Percentiles rank a stretch among this genome's conserved stretches.
These are phyloP conservation scores for Massarina eburnea DNA, from an alignment of 2,329 filamentous ascomycete genomes.

Conservation along the genomic window DNA sequence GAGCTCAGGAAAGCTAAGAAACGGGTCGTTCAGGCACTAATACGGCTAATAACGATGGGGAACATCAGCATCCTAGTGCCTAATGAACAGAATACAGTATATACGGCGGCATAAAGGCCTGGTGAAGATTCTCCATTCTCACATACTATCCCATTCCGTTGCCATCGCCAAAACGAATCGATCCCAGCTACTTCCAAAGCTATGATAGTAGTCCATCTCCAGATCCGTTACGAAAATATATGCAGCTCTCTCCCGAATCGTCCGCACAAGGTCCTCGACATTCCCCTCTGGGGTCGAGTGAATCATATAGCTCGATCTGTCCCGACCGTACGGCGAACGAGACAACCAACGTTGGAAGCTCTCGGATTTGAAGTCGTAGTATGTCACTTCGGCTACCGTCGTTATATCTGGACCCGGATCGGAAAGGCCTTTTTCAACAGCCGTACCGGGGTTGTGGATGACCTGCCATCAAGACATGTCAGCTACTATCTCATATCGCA, in stretches of 20 bases:
- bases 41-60: too few species aligned
- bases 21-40: too few species aligned
- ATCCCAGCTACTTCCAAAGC: slow-evolving; percentile 24
- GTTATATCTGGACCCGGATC: slow-evolving; percentile 28
- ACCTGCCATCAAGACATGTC: slow-evolving; percentile 13
- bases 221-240: slow-evolving; percentile 34
- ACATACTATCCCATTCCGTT: not conserved
- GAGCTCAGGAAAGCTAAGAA: too few species aligned
- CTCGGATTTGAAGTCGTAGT: slow-evolving; percentile 15
- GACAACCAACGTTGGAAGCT: slow-evolving; percentile 30
- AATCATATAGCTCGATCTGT: slow-evolving; percentile 27
- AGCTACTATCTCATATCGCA: not conserved
- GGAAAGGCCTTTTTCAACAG: slow-evolving; percentile 21
- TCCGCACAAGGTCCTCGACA: slow-evolving; percentile 12
- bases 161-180: slow-evolving; percentile 22
- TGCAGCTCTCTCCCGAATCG: slow-evolving; percentile 15
- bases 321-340: slow-evolving; percentile 22
- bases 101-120: too few species aligned
- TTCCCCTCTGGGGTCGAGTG: slow-evolving; percentile 23
- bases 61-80: too few species aligned
- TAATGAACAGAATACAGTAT: too few species aligned
- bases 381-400: slow-evolving; percentile 26
- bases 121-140: too few species aligned
- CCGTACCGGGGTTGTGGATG: slow-evolving; percentile 35
- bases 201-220: slow-evolving; percentile 20